Evolutionary conservation across 306 rosid genomes (phyloP).

Genomic region (Prosopis cineraria): DNA sequence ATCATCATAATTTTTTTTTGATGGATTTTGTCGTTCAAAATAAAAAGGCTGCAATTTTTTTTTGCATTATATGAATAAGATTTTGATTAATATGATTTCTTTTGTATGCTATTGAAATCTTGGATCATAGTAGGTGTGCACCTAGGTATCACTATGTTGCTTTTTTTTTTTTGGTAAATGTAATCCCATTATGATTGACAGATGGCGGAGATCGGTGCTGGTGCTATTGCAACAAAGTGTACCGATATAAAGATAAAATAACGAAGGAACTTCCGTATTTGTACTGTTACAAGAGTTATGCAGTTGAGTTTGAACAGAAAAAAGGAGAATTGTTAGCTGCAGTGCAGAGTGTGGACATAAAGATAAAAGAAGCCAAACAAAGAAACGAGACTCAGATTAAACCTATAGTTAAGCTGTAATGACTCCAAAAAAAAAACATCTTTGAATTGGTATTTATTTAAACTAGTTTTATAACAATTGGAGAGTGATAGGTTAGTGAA

Average conservation of each 20-base stretch:
- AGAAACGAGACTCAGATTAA: background rate
- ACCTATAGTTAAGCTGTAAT: fast-evolving
- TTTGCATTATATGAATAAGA: background rate
- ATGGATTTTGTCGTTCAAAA: background rate
- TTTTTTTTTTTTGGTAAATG: background rate
- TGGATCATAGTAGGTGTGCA: background rate
- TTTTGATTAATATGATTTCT: background rate
- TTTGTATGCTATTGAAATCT: background rate
- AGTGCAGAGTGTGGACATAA: background rate
- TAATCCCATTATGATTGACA: background rate
- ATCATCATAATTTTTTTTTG: too few species aligned
- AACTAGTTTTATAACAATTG: too few species aligned
- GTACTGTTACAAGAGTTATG: constrained; percentile 12
- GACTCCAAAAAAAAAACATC: too few species aligned
- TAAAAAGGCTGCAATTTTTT: too few species aligned
- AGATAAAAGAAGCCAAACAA: background rate
- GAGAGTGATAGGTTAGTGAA: too few species aligned
- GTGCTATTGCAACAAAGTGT: background rate
- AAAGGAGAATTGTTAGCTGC: background rate
- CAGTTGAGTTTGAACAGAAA: background rate
- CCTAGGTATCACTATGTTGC: background rate
- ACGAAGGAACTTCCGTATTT: background rate
- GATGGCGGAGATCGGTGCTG: background rate
- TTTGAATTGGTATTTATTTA: too few species aligned
- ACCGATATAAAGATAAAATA: background rate